A percentile compares a stretch with the other conserved stretches of the same genome.
These are phyloP conservation scores for Fusarium nygamai DNA, from an alignment of 2,329 filamentous ascomycete species.

Conservation along the genomic window DNA sequence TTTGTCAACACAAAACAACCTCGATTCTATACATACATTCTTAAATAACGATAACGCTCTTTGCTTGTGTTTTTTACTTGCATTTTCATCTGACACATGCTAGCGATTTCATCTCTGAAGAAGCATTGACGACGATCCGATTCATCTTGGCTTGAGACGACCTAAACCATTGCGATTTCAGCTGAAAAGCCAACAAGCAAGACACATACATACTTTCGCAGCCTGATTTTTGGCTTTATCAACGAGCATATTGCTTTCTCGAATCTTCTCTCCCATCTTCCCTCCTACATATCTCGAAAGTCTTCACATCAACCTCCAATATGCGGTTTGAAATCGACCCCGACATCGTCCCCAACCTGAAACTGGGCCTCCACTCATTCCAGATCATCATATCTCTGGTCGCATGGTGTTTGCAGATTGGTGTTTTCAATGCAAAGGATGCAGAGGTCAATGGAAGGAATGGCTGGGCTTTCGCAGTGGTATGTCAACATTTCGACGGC, in stretches of 20 bases:
- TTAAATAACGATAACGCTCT: slow-evolving; percentile 25
- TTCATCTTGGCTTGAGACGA: slow-evolving; percentile 12
- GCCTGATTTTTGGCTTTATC: not conserved
- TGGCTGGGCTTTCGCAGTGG: slow-evolving; percentile 72
- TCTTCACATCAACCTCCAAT: slow-evolving; percentile 7
- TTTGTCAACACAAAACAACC: slow-evolving; percentile 16
- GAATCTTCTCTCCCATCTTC: not conserved
- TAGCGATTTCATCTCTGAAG: not conserved
- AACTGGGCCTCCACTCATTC: slow-evolving; percentile 65
- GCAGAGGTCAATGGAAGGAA: slow-evolving; percentile 65
- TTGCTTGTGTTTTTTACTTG: slow-evolving; percentile 10
- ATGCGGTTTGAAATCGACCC: slow-evolving; percentile 65
- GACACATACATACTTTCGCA: slow-evolving; percentile 13
- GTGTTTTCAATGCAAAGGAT: slow-evolving; percentile 62
- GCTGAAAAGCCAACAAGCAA: slow-evolving; percentile 29
- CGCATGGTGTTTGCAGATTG: slow-evolving; percentile 68
- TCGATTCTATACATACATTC: not conserved
- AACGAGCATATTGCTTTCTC: not conserved
- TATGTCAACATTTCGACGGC: slow-evolving; percentile 49
- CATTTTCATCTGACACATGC: not conserved
- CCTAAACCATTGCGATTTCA: slow-evolving; percentile 30
- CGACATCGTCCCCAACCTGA: slow-evolving; percentile 63
- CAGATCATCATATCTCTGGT: slow-evolving; percentile 66
- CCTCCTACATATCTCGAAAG: not conserved
- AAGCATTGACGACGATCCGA: slow-evolving; percentile 22